A percentile compares a stretch with the other conserved stretches of the same genome.
Conservation (phyloP, 371 early-diverging fungal species). For the Actinomucor elegans region DNA sequence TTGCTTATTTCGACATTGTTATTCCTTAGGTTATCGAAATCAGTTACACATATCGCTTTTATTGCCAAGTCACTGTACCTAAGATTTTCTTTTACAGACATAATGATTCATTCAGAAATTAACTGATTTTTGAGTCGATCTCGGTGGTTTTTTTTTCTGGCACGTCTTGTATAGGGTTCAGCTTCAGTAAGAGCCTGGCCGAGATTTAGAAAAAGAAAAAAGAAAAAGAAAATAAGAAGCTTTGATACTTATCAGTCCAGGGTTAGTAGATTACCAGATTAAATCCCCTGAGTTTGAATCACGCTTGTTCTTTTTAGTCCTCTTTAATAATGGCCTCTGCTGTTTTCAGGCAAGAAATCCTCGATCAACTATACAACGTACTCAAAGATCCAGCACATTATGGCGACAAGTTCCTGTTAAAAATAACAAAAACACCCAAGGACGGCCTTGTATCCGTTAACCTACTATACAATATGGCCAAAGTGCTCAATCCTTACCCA, state of each 20-base stretch:
- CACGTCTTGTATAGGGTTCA: too few species aligned
- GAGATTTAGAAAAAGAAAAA: constrained; percentile 2
- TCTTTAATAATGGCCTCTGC: neutral
- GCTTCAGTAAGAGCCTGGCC: too few species aligned
- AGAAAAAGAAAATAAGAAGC: neutral
- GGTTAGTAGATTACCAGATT: too few species aligned
- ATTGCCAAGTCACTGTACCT: too few species aligned
- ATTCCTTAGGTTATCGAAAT: too few species aligned
- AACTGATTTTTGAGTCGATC: too few species aligned
- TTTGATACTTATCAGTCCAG: constrained; percentile 1
- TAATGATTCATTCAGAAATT: too few species aligned
- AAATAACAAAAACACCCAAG: constrained; percentile 7
- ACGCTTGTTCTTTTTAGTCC: neutral
- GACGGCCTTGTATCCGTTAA: constrained; percentile 16
- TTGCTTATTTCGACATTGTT: constrained; percentile 5
- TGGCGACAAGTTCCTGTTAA: constrained; percentile 13
- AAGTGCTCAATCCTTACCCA: constrained; percentile 11
- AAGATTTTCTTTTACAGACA: constrained; percentile 2
- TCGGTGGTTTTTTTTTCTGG: too few species aligned
- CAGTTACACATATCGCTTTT: too few species aligned
- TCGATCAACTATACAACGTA: constrained; percentile 1
- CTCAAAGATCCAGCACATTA: constrained; percentile 10
- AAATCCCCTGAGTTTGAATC: too few species aligned
- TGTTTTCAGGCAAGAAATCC: neutral
- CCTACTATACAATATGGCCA: constrained; percentile 14